A percentile compares a stretch with the other conserved stretches of the same genome.
Conservation (phyloP, 495 filamentous ascomycete species). For the Penicillium silybi region DNA sequence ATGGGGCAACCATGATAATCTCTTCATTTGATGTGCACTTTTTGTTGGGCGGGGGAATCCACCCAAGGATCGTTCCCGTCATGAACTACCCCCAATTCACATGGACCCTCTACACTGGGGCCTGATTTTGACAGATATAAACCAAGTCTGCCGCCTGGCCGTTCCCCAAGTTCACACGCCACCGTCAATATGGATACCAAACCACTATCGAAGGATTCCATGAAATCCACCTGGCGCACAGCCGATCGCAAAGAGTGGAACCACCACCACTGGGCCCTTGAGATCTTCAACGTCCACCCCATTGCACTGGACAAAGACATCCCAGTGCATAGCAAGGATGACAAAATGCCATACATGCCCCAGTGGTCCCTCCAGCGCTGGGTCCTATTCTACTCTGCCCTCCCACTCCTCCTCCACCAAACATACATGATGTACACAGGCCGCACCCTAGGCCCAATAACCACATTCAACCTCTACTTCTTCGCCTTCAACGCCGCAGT, state of each 20-base stretch:
- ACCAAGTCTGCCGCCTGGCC: not conserved
- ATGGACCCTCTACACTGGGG: conserved; percentile 1
- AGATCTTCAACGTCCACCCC: conserved; percentile 34
- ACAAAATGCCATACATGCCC: conserved; percentile 36
- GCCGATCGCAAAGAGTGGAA: conserved; percentile 32
- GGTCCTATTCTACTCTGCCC: conserved; percentile 34
- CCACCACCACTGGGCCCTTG: conserved; percentile 32
- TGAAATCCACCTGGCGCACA: conserved; percentile 41
- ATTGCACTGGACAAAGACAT: conserved; percentile 29
- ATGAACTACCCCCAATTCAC: conserved; percentile 12
- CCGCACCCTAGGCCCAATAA: conserved; percentile 25
- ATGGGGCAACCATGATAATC: not conserved
- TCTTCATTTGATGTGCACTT: conserved; percentile 9
- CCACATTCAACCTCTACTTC: conserved; percentile 37
- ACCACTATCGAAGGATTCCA: conserved; percentile 37
- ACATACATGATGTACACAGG: conserved; percentile 29
- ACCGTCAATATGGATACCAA: conserved; percentile 21
- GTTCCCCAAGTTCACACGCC: not conserved
- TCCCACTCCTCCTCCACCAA: conserved; percentile 37
- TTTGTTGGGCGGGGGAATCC: conserved; percentile 21
- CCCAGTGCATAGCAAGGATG: conserved; percentile 35
- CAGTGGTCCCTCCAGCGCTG: conserved; percentile 38
- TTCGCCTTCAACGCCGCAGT: conserved; percentile 33
- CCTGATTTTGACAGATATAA: conserved; percentile 15
- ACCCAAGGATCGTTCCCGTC: conserved; percentile 5